Percentiles rank a stretch among this genome's conserved stretches.
phyloP scores from a whole-genome alignment of 805 yeast genomes.

The Myxozyma monticola region DNA sequence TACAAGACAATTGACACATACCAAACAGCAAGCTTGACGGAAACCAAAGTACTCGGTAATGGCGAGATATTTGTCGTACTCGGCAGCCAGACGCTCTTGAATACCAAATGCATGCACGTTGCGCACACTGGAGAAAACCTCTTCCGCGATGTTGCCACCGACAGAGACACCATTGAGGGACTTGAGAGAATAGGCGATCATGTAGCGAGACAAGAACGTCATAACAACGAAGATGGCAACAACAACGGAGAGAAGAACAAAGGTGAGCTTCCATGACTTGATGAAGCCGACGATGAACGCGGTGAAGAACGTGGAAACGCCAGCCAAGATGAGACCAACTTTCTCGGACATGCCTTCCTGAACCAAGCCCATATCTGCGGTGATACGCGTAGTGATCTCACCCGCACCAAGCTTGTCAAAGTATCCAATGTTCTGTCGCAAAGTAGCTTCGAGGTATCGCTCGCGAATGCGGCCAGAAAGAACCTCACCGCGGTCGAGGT shows the following conservation, averaged over 20 bases:
- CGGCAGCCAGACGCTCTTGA: constrained; percentile 39
- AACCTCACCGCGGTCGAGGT: constrained; percentile 46
- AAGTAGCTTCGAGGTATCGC: no score
- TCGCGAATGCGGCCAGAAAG: no score
- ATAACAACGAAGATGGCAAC: constrained; percentile 36
- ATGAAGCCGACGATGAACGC: constrained; percentile 40
- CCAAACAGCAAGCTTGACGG: constrained; percentile 19
- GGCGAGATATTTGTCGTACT: constrained; percentile 37
- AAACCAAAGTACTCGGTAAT: constrained; percentile 32
- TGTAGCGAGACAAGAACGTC: constrained; percentile 36
- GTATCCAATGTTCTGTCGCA: no score
- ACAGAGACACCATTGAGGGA: constrained; percentile 14
- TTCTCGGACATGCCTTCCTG: constrained; percentile 47
- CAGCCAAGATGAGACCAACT: constrained; percentile 41
- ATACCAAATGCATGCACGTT: constrained; percentile 45
- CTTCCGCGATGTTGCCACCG: constrained; percentile 47
- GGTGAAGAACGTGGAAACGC: constrained; percentile 38
- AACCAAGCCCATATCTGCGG: constrained; percentile 42
- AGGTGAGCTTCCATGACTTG: constrained; percentile 42
- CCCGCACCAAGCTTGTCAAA: no score
- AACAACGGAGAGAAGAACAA: constrained; percentile 40
- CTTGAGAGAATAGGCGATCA: constrained; percentile 22
- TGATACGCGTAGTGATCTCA: constrained; percentile 45
- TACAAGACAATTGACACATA: not conserved
- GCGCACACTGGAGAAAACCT: constrained; percentile 49